These are phyloP conservation scores for Prunus padus DNA, from an alignment of 306 rosid species.

Conservation along the genomic window DNA sequence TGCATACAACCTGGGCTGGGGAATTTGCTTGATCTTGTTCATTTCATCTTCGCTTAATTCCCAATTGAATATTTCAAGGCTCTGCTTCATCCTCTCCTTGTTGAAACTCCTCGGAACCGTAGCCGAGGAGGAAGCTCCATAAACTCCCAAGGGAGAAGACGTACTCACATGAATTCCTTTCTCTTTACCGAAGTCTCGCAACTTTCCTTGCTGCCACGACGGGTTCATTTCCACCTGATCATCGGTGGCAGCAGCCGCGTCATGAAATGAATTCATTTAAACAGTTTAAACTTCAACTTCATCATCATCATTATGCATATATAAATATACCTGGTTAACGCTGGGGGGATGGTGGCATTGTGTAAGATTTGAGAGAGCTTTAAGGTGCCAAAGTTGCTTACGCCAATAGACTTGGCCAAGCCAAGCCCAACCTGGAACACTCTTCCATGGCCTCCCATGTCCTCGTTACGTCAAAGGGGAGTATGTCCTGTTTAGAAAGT, in stretches of 20 bases:
- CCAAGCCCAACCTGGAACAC: constrained; percentile 8
- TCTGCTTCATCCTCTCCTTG: constrained; percentile 57
- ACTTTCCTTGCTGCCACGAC: background rate
- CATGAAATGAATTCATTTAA: too few species aligned
- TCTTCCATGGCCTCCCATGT: constrained; percentile 17
- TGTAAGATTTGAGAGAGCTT: constrained; percentile 13
- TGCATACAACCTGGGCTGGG: constrained; percentile 39
- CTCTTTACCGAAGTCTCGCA: background rate
- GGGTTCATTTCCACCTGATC: constrained; percentile 16
- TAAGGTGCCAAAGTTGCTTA: constrained; percentile 1
- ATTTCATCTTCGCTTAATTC: constrained; percentile 46
- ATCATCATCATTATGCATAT: too few species aligned
- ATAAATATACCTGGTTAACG: constrained; percentile 18
- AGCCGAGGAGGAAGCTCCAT: background rate
- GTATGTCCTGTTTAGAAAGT: background rate
- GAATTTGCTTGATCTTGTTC: constrained; percentile 46
- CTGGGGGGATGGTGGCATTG: background rate
- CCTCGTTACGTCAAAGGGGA: constrained; percentile 3
- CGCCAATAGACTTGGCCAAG: constrained; percentile 16
- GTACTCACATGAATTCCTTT: background rate
- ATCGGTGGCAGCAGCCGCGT: too few species aligned
- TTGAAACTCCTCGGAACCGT: constrained; percentile 46
- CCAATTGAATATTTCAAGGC: constrained; percentile 55
- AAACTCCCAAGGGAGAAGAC: background rate
- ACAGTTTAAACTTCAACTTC: too few species aligned